These are phyloP conservation scores for Verticillium tricorpus DNA, from an alignment of 2,329 filamentous ascomycete species.

Conservation along the genomic window DNA sequence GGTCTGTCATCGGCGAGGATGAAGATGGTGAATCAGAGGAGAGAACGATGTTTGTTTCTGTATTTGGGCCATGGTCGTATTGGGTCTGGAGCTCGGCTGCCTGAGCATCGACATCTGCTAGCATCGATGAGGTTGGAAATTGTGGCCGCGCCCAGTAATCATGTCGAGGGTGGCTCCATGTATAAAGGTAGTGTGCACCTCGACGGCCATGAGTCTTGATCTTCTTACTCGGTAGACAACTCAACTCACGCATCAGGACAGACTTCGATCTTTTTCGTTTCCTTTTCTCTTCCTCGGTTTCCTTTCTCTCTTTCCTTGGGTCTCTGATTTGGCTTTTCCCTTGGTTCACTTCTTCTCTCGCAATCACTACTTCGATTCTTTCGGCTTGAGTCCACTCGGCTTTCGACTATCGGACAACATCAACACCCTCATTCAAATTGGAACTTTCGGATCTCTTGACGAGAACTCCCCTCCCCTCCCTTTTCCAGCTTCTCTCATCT, in stretches of 20 bases:
- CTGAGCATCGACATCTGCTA: not conserved
- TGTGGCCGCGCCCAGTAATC: not conserved
- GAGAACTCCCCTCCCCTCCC: not conserved
- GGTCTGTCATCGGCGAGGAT: not conserved
- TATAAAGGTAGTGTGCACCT: not conserved
- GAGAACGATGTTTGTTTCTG: not conserved
- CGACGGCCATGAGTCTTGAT: not conserved
- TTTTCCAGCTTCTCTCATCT: not conserved
- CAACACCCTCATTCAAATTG: not conserved
- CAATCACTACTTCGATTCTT: slow-evolving; percentile 7
- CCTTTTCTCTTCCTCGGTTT: slow-evolving; percentile 18
- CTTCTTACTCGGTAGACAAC: not conserved
- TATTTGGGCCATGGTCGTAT: not conserved
- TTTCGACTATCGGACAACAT: not conserved
- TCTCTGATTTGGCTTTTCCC: slow-evolving; percentile 8
- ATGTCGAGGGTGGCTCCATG: not conserved
- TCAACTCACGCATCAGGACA: not conserved
- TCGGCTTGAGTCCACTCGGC: slow-evolving; percentile 8
- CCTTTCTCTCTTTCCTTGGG: slow-evolving; percentile 13
- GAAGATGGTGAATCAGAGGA: not conserved
- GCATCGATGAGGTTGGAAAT: not conserved
- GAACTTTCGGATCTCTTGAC: not conserved
- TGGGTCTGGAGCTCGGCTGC: not conserved
- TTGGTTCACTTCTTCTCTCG: not conserved
- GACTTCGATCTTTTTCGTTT: slow-evolving; percentile 11